Evolutionary conservation across 495 filamentous ascomycete genomes (phyloP).

Genomic region (Eremomyces bilateralis): DNA sequence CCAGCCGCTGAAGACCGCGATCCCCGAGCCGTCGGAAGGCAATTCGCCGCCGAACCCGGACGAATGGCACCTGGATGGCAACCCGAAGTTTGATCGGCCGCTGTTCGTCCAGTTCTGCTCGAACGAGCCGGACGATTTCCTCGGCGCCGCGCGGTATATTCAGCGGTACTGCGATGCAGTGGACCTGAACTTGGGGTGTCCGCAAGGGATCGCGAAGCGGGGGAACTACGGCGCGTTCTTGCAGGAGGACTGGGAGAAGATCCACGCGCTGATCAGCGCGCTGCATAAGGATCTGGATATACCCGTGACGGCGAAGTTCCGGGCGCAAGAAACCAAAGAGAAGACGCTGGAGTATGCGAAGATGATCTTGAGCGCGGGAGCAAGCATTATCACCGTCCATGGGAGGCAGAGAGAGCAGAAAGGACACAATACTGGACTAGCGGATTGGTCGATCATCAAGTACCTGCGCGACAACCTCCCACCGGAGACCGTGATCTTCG

Average conservation of each 20-base stretch:
- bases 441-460: slow-evolving; percentile 70
- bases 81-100: slow-evolving; percentile 60
- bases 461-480: slow-evolving; percentile 72
- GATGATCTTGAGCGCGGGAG: slow-evolving; percentile 72
- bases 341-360: slow-evolving; percentile 73
- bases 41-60: slow-evolving; percentile 4
- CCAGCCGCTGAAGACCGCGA: slow-evolving; percentile 34
- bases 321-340: slow-evolving; percentile 71
- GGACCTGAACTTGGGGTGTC: slow-evolving; percentile 94
- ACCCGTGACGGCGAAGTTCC: slow-evolving; percentile 87
- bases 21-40: slow-evolving; percentile 16
- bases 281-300: slow-evolving; percentile 50
- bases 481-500: slow-evolving; percentile 75
- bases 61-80: slow-evolving; percentile 46
- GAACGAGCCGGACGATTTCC: slow-evolving; percentile 58
- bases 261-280: slow-evolving; percentile 55
- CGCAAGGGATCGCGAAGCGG: slow-evolving; percentile 78
- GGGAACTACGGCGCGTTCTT: slow-evolving; percentile 88
- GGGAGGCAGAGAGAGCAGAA: slow-evolving; percentile 80
- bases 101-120: slow-evolving; percentile 95
- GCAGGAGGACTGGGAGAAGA: slow-evolving; percentile 75
- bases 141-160: slow-evolving; percentile 53
- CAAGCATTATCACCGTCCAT: slow-evolving; percentile 83
- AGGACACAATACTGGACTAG: slow-evolving; percentile 82
- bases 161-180: slow-evolving; percentile 81